Evolutionary conservation across 2,329 filamentous ascomycete genomes (phyloP), one percentile per base, ranked within the genome.

Genomic region (Exophiala spinifera): DNA sequence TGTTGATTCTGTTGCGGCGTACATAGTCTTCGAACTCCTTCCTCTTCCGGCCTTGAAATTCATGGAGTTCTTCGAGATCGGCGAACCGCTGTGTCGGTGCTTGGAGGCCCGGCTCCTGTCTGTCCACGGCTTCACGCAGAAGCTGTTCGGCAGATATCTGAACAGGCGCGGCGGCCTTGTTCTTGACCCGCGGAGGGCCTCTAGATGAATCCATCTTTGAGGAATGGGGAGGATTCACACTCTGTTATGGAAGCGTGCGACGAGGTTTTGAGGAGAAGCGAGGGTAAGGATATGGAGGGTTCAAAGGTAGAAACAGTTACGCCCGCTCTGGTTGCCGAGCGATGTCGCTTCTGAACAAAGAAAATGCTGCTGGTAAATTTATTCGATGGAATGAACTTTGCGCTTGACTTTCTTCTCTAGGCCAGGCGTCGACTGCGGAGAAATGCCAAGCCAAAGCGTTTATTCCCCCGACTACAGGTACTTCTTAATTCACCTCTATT

Each of bases 21-120:
- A 97, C 89, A 86, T 97, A 97, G 77, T 96, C 89, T 74, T 99
- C 94, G 65, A 96, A 99, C 67, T 96, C 94, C 72, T 91, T 94
- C 64, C 94, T 82, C 76, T 97, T 97, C 61, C 94, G 84, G 51
- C 91, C 92, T 73, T 99, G 94, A 73, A 89, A 96, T 74, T 97
- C 94, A 76, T 97, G 92, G 45, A 99, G 84, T 77, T 99, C 94
- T 76, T 99, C 94, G 65, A 99, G 83, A 66, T 99, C 94, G 63
- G 89, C 89, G 66, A 99, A 97, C 42, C 91, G 87, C 73, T 96
- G 91, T 14, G 91, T 96, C 1, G 94, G 94, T 47, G 90, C 89
- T 72, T 96, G 87, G 50, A 97, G 77, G 37, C 84, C 83, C 31
- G 87, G 85, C 74, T 99, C 94, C 75, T 97, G 94, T 57, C 94